phyloP scores from a whole-genome alignment of 257 asterid genomes.

The Buddleja alternifolia region DNA sequence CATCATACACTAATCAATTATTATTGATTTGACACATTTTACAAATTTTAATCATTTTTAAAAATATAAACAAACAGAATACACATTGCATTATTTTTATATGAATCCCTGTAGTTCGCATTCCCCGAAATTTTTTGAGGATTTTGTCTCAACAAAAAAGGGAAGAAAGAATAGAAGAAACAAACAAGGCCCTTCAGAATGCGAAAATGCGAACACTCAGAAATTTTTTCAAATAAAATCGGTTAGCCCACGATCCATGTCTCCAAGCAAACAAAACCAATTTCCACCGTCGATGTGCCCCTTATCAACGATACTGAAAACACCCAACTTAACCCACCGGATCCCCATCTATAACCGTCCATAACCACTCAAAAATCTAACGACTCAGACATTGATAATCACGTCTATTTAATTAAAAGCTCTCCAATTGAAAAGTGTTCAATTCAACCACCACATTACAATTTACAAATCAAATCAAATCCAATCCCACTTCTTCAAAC shows the following conservation, averaged over 20 bases:
- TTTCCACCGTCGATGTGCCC: conserved; percentile 9
- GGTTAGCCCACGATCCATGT: conserved; percentile 11
- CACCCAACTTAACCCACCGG: not conserved
- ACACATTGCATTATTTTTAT: too few species aligned
- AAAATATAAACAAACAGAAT: too few species aligned
- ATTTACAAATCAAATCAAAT: not conserved
- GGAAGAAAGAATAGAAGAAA: too few species aligned
- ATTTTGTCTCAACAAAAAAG: too few species aligned
- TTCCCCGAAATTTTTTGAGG: too few species aligned
- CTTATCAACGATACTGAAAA: conserved; percentile 11
- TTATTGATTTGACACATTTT: too few species aligned
- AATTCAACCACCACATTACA: not conserved
- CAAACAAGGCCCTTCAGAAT: too few species aligned
- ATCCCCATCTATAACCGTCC: conserved; percentile 33
- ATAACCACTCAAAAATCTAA: conserved; percentile 13
- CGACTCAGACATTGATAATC: conserved; percentile 1
- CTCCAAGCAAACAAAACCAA: not conserved
- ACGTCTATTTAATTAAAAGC: conserved; percentile 32
- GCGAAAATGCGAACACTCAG: too few species aligned
- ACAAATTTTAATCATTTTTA: too few species aligned
- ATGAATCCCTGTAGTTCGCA: too few species aligned
- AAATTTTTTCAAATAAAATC: not conserved
- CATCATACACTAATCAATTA: too few species aligned
- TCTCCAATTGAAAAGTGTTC: not conserved
- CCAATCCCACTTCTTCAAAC: not conserved